These are phyloP conservation scores for Podila minutissima DNA, from an alignment of 192 early-diverging fungal genomes.

Conservation along the genomic window DNA sequence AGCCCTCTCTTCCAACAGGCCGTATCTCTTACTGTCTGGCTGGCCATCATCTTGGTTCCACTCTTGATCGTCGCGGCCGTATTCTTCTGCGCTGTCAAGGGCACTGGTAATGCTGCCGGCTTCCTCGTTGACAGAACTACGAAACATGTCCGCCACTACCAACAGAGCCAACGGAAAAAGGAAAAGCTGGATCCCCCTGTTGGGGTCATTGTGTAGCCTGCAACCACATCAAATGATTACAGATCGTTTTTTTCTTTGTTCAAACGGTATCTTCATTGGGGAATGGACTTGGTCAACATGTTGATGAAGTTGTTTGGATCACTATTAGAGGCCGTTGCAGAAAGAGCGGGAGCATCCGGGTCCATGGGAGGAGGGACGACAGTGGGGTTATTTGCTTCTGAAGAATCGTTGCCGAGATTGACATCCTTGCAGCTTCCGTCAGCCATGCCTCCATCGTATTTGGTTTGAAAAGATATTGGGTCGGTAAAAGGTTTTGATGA, in stretches of 20 bases:
- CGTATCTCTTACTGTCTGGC: slow-evolving; percentile 37
- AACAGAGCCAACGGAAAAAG: slow-evolving; percentile 31
- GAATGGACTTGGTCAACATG: background rate
- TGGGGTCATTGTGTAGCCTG: background rate
- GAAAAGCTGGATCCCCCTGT: slow-evolving; percentile 17
- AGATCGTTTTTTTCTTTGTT: too few relatives aligned
- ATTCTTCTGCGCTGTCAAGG: slow-evolving; percentile 30
- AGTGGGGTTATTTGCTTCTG: too few relatives aligned
- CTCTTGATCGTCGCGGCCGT: slow-evolving; percentile 2
- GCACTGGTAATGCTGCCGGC: slow-evolving; percentile 37
- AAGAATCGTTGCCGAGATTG: too few relatives aligned
- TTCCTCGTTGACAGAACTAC: slow-evolving; percentile 34
- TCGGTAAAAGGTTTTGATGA: too few relatives aligned
- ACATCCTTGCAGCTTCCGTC: too few relatives aligned
- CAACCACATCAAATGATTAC: too few relatives aligned
- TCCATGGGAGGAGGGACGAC: background rate
- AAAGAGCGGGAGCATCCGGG: background rate
- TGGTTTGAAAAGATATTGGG: too few relatives aligned
- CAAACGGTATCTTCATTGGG: too few relatives aligned
- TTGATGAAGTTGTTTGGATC: background rate
- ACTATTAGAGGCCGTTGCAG: background rate
- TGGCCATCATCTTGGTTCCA: slow-evolving; percentile 21
- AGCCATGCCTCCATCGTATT: too few relatives aligned
- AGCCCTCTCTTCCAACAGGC: slow-evolving; percentile 17
- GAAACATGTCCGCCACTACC: slow-evolving; percentile 27